Base-by-base conservation (phyloP, 176 grass and related monocot species). In the Eleusine indica region DNA sequence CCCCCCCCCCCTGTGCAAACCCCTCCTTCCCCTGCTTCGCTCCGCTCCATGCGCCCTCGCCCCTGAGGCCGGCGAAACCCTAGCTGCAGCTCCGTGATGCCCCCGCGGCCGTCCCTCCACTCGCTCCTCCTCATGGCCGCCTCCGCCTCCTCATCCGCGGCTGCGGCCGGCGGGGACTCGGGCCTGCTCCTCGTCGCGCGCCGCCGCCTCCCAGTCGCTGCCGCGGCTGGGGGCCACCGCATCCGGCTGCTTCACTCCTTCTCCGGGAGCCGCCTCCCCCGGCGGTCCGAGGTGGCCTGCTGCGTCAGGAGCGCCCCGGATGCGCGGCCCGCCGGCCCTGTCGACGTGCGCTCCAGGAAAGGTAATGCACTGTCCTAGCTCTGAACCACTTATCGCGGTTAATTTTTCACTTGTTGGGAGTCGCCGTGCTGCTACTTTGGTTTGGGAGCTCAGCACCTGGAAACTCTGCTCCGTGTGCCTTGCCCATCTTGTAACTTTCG, bases 51-150 rank as follows among this genome's bases (percentile, higher is more conserved):
- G 77, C 65, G 32, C 62, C 62, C 15, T 18, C 28, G 12, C 66
- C 54, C 13, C 14, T 63, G 4, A 19, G n/a, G n/a, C 66, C 14
- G 48, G 66, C 49, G 54, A 66, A 71, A 71, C 73, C 88, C 57
- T 77, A 76, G 16, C 44, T 9, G 17, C 16, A 21, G 2, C 30
- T 17, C 11, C 64, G 84, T 54, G 80, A 90, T 90, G 88, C 84
- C 89, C 21, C 84, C 84, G 74, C 84, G 84, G 48, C 84, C 80
- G 22, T 90, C 88, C 7, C 84, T 83, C 75, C 80, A 87, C 14
- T 79, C 89, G 51, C 80, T 90, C 35, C 84, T 87, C 69, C 63
- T 83, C 69, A 90, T 84, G 75, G 88, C 80, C 62, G 73, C 88
- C 79, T 60, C 83, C 58, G n/a, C 86, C 13, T 42, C 85, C 28